Conservation (phyloP, 805 yeast genomes). For the Cyberlindnera sargentensis region DNA sequence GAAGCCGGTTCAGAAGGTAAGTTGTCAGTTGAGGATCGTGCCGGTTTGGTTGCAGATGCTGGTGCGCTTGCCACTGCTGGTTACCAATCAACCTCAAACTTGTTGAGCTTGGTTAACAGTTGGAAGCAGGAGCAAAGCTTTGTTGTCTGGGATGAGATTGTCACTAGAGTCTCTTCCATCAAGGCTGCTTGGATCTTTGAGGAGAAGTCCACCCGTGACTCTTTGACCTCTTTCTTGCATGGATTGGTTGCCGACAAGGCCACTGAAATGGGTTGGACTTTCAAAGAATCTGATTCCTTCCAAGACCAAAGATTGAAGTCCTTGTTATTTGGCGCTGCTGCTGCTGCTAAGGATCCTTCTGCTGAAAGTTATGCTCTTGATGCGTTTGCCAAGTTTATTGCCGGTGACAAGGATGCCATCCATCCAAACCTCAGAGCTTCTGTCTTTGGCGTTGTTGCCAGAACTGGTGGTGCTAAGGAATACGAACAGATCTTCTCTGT, state of each 20-base stretch:
- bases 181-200: conserved; percentile 52
- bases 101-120: conserved; percentile 49
- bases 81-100: conserved; percentile 51
- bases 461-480: conserved; percentile 51
- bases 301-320: conserved; percentile 63
- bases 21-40: conserved; percentile 69
- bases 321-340: conserved; percentile 54
- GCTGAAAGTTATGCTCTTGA: conserved; percentile 40
- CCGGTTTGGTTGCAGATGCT: conserved; percentile 78
- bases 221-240: conserved; percentile 44
- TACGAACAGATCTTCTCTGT: conserved; percentile 57
- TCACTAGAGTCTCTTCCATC: conserved; percentile 40
- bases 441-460: conserved; percentile 62
- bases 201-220: conserved; percentile 36
- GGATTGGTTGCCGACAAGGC: conserved; percentile 51
- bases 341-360: conserved; percentile 39
- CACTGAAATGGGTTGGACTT: conserved; percentile 56
- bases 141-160: conserved; percentile 63
- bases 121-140: conserved; percentile 56
- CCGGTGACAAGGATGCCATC: conserved; percentile 62
- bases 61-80: conserved; percentile 68
- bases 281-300: conserved; percentile 47
- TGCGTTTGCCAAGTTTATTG: conserved; percentile 45
- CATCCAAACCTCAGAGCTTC: conserved; percentile 67
- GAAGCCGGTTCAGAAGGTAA: conserved; percentile 47